Base-by-base conservation (phyloP, 768 basidiomycete species). In the Boletus barrowsii region DNA sequence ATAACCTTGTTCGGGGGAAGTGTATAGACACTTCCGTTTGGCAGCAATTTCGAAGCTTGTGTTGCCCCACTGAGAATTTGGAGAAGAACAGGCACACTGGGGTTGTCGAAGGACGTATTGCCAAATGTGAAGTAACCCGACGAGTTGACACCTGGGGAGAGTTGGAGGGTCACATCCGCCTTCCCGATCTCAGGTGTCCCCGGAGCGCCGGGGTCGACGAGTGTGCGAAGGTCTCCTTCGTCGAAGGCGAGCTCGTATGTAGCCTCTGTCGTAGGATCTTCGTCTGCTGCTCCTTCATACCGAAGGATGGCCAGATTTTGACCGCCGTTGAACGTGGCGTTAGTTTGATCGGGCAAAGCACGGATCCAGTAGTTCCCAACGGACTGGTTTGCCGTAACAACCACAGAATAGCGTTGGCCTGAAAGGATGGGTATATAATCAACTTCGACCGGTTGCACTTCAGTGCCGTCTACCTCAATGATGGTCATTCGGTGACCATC, bases 301-400 rank as follows among this genome's bases (percentile, higher is more conserved):
- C 47, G 53, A 7, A 54, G 42, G 10, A 54, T 54, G 2, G 53
- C 53, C 42, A 40, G 7, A 33, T 54, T 54, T 44, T 49, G 47
- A 29, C 47, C 53, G 3, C 36, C 47, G 43, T 48, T 35, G 5
- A 54, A 54, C 5, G 53, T 7, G 13, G 47, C 26, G 13, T 32
- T 22, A 2, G 47, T 14, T 32, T 77, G 3, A 44, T 29, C 18
- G 20, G 14, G 37, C 69, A 39, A 66, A 0, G 79, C 73, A 20
- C 78, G 75, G 30, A 81, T 72, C 79, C 79, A 84, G 64, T 83
- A 84, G 62, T 82, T 84, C 8, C 65, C 70, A 24, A 77, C 60
- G 0, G 71, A 60, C 47, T 80, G 72, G 56, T 79, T 68, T 15
- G 79, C 76, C n/a, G 60, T 70, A 13, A 80, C 58, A 9, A 81